Percentiles rank a stretch among this genome's conserved stretches.
phyloP scores from a whole-genome alignment of 2,329 filamentous ascomycete species.

The Pyrenochaeta sp. region DNA sequence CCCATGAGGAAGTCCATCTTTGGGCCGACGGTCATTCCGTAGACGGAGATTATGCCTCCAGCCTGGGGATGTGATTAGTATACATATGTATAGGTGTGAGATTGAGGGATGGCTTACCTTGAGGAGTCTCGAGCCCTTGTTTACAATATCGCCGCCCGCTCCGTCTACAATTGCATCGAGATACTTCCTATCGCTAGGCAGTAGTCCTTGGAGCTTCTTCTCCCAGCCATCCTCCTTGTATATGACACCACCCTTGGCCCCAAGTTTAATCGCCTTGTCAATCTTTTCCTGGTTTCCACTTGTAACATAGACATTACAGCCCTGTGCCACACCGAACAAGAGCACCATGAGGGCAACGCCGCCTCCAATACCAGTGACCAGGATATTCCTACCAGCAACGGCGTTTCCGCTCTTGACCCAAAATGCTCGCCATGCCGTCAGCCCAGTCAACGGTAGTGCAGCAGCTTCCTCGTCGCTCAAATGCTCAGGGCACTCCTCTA shows the following conservation, averaged over 20 bases:
- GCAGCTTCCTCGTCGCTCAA: constrained; percentile 78
- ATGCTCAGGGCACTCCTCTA: constrained; percentile 79
- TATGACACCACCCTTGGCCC: constrained; percentile 80
- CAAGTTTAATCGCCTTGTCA: constrained; percentile 72
- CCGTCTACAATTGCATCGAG: constrained; percentile 90
- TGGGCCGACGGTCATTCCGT: constrained; percentile 89
- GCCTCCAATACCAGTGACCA: constrained; percentile 91
- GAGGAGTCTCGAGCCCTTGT: constrained; percentile 71
- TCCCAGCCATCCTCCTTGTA: constrained; percentile 87
- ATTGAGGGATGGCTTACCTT: constrained; percentile 57
- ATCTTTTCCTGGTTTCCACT: constrained; percentile 80
- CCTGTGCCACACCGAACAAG: constrained; percentile 79
- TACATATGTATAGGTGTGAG: neutral
- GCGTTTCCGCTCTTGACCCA: constrained; percentile 78
- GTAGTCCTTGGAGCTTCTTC: constrained; percentile 69
- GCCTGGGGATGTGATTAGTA: constrained; percentile 47
- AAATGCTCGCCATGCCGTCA: constrained; percentile 89
- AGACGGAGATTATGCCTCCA: constrained; percentile 84
- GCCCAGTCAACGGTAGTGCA: constrained; percentile 81
- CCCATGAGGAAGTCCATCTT: constrained; percentile 88
- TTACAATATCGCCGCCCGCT: constrained; percentile 85
- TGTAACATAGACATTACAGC: constrained; percentile 80
- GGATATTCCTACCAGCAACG: constrained; percentile 72
- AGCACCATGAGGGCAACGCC: constrained; percentile 86
- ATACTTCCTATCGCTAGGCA: constrained; percentile 72